phyloP scores from a whole-genome alignment of 257 asterid species.

The Solanum neorickii region DNA sequence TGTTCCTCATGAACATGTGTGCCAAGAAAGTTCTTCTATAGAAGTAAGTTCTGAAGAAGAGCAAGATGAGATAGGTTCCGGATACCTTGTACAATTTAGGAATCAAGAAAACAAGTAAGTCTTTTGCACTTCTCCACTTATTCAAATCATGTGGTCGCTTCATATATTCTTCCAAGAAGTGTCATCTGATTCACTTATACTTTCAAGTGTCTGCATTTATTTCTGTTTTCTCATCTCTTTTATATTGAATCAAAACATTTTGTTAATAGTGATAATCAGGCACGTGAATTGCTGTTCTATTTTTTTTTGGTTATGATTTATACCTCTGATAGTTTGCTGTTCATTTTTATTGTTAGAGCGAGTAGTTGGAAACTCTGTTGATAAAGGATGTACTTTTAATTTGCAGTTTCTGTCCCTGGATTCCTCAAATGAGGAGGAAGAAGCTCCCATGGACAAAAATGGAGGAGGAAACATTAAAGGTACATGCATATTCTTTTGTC shows the following conservation, averaged over 20 bases:
- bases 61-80: conserved; percentile 26
- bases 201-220: not conserved
- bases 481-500: conserved; percentile 3
- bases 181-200: not conserved
- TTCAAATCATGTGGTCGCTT: not conserved
- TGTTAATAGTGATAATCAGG: not conserved
- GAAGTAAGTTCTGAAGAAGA: conserved; percentile 47
- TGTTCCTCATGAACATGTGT: conserved; percentile 1
- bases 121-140: not conserved
- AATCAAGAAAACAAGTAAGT: conserved; percentile 30
- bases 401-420: conserved; percentile 34
- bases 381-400: not conserved
- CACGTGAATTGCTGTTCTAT: not conserved
- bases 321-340: not conserved
- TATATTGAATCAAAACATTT: not conserved
- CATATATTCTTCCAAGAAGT: not conserved
- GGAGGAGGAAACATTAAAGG: conserved; percentile 61
- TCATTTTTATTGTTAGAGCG: not conserved
- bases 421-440: conserved; percentile 28
- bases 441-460: conserved; percentile 38
- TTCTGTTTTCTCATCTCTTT: not conserved
- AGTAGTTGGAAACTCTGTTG: not conserved
- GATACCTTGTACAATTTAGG: conserved; percentile 20
- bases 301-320: not conserved
- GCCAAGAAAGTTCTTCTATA: conserved; percentile 10